phyloP scores from a whole-genome alignment of 2,329 filamentous ascomycete genomes.

The Colletotrichum eremochloae region DNA sequence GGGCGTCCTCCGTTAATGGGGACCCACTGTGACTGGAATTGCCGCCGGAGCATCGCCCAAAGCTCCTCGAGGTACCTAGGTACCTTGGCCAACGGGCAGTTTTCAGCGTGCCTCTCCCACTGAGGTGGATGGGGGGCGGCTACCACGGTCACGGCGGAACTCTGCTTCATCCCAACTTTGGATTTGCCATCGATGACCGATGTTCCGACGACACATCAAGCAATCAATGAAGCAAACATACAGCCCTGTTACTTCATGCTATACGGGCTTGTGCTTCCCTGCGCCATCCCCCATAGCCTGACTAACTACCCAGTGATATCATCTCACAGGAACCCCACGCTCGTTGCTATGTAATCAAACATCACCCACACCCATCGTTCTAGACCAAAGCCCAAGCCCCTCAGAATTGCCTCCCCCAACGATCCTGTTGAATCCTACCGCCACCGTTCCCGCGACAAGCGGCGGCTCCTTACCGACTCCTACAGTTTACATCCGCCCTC shows the following conservation, averaged over 20 bases:
- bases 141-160: neutral
- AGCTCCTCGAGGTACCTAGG: no score
- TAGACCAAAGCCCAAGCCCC: neutral
- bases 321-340: neutral
- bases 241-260: neutral
- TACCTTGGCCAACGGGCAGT: neutral
- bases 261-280: neutral
- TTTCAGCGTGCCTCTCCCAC: neutral
- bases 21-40: conserved; percentile 22
- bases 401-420: neutral
- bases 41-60: conserved; percentile 2
- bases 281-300: no score
- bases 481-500: conserved; percentile 5
- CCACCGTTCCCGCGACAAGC: conserved; percentile 21
- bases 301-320: neutral
- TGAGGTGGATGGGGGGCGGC: no score
- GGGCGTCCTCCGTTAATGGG: conserved; percentile 26
- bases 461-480: conserved; percentile 13
- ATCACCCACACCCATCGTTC: neutral
- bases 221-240: neutral
- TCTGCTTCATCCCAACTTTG: conserved; percentile 4
- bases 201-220: neutral
- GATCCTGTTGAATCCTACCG: conserved; percentile 20
- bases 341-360: neutral
- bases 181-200: neutral